These are phyloP conservation scores for Xanthoparmelia taractica DNA, from an alignment of 495 filamentous ascomycete genomes.

Conservation along the genomic window DNA sequence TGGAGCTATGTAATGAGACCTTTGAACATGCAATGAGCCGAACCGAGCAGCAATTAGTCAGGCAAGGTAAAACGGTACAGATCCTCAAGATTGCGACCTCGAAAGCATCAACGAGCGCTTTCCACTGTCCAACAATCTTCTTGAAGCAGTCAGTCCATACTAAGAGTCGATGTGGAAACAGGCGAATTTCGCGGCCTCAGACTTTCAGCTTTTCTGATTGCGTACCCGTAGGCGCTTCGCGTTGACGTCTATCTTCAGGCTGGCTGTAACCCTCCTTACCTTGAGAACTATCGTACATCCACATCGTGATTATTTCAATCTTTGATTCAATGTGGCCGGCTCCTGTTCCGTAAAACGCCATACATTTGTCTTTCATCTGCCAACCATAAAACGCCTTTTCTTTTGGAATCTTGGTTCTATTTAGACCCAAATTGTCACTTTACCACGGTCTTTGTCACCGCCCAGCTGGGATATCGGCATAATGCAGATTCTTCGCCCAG, in stretches of 20 bases:
- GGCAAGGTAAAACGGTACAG: background rate
- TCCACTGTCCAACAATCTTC: too few species aligned
- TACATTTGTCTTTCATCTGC: background rate
- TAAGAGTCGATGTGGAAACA: background rate
- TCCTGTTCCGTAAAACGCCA: background rate
- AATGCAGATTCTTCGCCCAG: constrained; percentile 74
- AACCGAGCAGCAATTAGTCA: background rate
- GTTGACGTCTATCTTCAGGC: background rate
- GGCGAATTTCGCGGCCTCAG: background rate
- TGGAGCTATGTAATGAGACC: background rate
- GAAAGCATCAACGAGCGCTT: too few species aligned
- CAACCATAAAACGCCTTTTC: background rate
- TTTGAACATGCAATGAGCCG: background rate
- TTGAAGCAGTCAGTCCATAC: background rate
- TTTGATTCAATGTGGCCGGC: background rate
- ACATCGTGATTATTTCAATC: background rate
- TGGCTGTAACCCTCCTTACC: background rate
- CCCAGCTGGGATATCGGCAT: constrained; percentile 43
- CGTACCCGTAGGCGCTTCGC: background rate
- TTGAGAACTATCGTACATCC: constrained; percentile 6
- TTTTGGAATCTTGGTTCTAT: background rate
- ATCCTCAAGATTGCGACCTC: background rate
- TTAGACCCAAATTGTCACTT: background rate
- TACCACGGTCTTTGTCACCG: constrained; percentile 12
- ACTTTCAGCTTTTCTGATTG: background rate